These are phyloP conservation scores for Ceratocystis huliohia DNA, from an alignment of 2,329 filamentous ascomycete genomes.

Conservation along the genomic window DNA sequence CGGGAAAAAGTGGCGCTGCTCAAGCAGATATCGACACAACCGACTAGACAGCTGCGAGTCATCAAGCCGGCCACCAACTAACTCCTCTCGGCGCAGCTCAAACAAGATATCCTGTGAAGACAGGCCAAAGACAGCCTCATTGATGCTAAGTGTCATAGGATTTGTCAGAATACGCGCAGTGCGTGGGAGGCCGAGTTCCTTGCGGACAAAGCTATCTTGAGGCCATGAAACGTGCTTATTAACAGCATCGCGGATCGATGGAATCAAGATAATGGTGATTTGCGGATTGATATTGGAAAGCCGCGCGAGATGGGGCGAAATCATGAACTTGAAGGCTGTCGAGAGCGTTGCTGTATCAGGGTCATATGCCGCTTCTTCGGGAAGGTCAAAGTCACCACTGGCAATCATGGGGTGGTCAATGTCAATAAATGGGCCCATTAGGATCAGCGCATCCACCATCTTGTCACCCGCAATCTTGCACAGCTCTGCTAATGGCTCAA, in stretches of 20 bases:
- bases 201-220: slow-evolving; percentile 47
- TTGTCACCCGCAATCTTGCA: slow-evolving; percentile 63
- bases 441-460: slow-evolving; percentile 64
- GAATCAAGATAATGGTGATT: slow-evolving; percentile 70
- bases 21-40: slow-evolving; percentile 64
- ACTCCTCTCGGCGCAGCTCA: slow-evolving; percentile 66
- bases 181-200: slow-evolving; percentile 68
- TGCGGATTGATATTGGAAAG: slow-evolving; percentile 58
- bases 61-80: slow-evolving; percentile 24
- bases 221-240: slow-evolving; percentile 81
- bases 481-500: slow-evolving; percentile 71
- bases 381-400: slow-evolving; percentile 64
- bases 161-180: slow-evolving; percentile 70
- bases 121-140: slow-evolving; percentile 72
- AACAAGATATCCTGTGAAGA: slow-evolving; percentile 74
- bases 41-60: slow-evolving; percentile 49
- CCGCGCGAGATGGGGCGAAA: slow-evolving; percentile 59
- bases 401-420: slow-evolving; percentile 80
- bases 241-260: slow-evolving; percentile 70
- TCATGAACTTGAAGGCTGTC: slow-evolving; percentile 70
- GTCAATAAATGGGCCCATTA: slow-evolving; percentile 83
- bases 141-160: slow-evolving; percentile 77
- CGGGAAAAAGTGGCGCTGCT: slow-evolving; percentile 85
- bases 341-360: slow-evolving; percentile 67
- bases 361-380: slow-evolving; percentile 52